Evolutionary conservation across 139 green algal genomes (phyloP), one percentile per base, ranked within the genome.

Genomic region (Volvox africanus): DNA sequence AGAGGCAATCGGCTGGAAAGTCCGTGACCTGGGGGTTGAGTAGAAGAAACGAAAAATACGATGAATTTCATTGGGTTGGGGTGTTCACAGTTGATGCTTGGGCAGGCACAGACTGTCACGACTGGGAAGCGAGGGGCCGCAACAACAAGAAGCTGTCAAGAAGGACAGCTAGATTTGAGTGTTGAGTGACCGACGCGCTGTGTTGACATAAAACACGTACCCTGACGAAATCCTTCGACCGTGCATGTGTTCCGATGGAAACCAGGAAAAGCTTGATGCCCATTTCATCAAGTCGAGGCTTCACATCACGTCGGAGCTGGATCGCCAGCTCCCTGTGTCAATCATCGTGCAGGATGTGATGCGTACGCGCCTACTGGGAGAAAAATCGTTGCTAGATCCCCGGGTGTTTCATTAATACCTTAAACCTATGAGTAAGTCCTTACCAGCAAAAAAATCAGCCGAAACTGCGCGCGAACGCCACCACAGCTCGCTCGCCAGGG

Each of bases 371-470:
- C 44, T 55, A 55, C 44, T 9, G 44, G 44, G 9, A 55, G 44
- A 5, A 9, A 55, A 55, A 55, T 55, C 44, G 21, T 71, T 44
- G 33, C 77, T 32, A 20, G 3, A 82, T 26, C 32, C 18, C 1
- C 35, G 77, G 24, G 61, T 16, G 77, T 17, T 55, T 55, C 44
- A 55, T 5, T 55, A 9, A 55, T 55, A 9, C 9, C 44, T 55
- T n/a, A n/a, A 9, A 55, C 9, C 44, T 55, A 9, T 55, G 9
- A 55, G 9, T 32, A 80, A 80, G 35, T 61, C 1, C 91, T 88
- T 44, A 94, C 93, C 95, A 95, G 86, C 96, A 98, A 87, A 98
- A 97, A 84, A 94, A 94, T 96, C 97, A 98, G 61, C 96, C 96
- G 89, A 98, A 97, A 9, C 86, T 95, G 30, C 97, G 93, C 5